Base-by-base conservation (phyloP, 2,329 filamentous ascomycete species). In the Ophiocordyceps unilateralis region DNA sequence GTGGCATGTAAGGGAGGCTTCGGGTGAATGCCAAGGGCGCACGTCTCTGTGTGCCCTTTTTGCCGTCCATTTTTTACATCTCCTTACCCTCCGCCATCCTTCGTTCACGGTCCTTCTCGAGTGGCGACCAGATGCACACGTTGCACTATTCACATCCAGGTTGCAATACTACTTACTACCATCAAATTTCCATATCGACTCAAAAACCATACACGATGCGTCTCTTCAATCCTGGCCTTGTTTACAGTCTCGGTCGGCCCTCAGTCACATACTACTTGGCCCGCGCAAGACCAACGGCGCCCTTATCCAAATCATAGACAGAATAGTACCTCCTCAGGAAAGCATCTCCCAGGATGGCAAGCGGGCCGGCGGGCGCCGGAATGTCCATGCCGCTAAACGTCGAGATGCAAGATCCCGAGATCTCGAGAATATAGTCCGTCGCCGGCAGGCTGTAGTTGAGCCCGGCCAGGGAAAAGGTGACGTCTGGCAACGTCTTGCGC, bases 371-470 rank as follows among this genome's bases (percentile, higher is more conserved):
- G 34, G 87, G 87, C 58, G 80, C 83, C 45, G 87, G 82, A 67
- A 86, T 79, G 62, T 88, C 91, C 81, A 96, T 93, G 55, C 87
- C 88, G 78, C 93, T 93, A 69, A 98, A 94, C 53, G 86, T 83
- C 48, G 87, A 95, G 65, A 98, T 94, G 66, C 91, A 98, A 61
- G 81, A 89, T 54, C 89, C 91, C 59, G 88, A 83, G 38, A 95
- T 78, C 66, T 98, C 88, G 36, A 98, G 79, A 53, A 95, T 88
- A 70, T 98, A 98, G 69, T 98, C 91, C 51, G 81, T 81, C 15
- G 91, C 69, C 44, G 73, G 70, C 53, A 98, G 93, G 59, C 79
- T 82, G 72, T 96, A 98, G 71, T 95, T 84, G 68, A 93, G 78
- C 50, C 91, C 91, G 51, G 76, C 78, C 41, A 98, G 78, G 50